phyloP scores from a whole-genome alignment of 1,139 yeast species.

The Williopsis jadinii region DNA sequence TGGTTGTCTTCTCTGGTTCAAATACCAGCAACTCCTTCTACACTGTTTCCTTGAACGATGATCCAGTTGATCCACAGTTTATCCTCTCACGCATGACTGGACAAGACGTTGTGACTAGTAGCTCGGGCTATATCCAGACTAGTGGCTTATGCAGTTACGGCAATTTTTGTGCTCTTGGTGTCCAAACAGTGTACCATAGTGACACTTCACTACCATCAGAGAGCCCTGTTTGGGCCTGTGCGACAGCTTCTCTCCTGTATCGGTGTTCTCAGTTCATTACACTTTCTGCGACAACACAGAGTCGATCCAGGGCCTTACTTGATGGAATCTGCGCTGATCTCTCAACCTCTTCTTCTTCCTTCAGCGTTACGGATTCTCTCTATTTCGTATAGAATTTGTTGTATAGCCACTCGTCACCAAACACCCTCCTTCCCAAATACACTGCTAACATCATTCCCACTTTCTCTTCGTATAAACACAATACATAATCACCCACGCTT shows the following conservation, averaged over 20 bases:
- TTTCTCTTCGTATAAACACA: no score
- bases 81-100: slow-evolving; percentile 36
- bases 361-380: no score
- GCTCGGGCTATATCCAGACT: slow-evolving; percentile 13
- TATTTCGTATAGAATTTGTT: no score
- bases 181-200: slow-evolving; percentile 15
- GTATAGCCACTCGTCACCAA: no score
- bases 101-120: slow-evolving; percentile 22
- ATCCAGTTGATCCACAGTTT: slow-evolving; percentile 34
- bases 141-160: slow-evolving; percentile 9
- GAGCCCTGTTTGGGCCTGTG: slow-evolving; percentile 8
- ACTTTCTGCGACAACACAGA: slow-evolving; percentile 14
- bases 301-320: slow-evolving; percentile 12
- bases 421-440: no score
- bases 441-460: no score
- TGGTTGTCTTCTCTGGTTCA: slow-evolving; percentile 34
- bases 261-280: slow-evolving; percentile 20
- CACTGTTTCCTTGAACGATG: slow-evolving; percentile 35
- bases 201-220: slow-evolving; percentile 17
- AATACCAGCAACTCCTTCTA: slow-evolving; percentile 36
- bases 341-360: not conserved
- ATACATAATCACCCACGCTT: no score
- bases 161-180: slow-evolving; percentile 6
- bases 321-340: slow-evolving; percentile 4
- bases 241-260: slow-evolving; percentile 13